Evolutionary conservation across 306 rosid genomes (phyloP).

Genomic region (Senna tora): DNA sequence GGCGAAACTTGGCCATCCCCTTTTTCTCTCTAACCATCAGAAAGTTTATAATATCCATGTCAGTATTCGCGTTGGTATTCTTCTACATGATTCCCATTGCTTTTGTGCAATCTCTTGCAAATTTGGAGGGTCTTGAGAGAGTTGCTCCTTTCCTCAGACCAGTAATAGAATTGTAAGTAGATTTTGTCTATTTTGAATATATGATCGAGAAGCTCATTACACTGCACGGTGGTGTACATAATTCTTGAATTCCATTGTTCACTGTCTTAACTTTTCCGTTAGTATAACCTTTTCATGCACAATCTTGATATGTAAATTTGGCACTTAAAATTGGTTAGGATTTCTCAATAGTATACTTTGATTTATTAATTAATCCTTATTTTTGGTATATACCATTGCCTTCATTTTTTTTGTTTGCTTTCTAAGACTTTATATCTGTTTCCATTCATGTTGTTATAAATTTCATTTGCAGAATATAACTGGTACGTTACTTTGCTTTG

Average conservation of each 20-base stretch:
- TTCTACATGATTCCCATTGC: conserved; percentile 99
- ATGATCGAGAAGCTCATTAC: conserved; percentile 18
- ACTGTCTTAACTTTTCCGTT: conserved; percentile 2
- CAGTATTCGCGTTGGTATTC: conserved; percentile 89
- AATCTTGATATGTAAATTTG: conserved; percentile 22
- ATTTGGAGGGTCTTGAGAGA: conserved; percentile 96
- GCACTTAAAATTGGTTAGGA: conserved; percentile 22
- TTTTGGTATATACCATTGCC: not conserved
- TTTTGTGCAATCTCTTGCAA: conserved; percentile 96
- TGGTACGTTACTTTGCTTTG: conserved; percentile 2
- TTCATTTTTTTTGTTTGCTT: not conserved
- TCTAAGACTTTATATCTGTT: not conserved
- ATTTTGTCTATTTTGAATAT: conserved; percentile 21
- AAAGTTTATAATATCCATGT: conserved; percentile 62
- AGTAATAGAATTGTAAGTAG: conserved; percentile 86
- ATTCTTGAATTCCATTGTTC: conserved; percentile 14
- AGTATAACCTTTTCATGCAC: conserved; percentile 3
- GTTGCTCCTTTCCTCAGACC: conserved; percentile 98
- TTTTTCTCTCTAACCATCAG: conserved; percentile 83
- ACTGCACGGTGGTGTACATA: not conserved
- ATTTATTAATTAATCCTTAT: conserved; percentile 7
- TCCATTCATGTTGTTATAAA: not conserved
- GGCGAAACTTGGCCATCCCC: conserved; percentile 95
- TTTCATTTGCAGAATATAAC: not conserved
- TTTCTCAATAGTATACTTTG: not conserved